Evolutionary conservation across 768 basidiomycete genomes (phyloP).

Genomic region (Saitozyma sp.): DNA sequence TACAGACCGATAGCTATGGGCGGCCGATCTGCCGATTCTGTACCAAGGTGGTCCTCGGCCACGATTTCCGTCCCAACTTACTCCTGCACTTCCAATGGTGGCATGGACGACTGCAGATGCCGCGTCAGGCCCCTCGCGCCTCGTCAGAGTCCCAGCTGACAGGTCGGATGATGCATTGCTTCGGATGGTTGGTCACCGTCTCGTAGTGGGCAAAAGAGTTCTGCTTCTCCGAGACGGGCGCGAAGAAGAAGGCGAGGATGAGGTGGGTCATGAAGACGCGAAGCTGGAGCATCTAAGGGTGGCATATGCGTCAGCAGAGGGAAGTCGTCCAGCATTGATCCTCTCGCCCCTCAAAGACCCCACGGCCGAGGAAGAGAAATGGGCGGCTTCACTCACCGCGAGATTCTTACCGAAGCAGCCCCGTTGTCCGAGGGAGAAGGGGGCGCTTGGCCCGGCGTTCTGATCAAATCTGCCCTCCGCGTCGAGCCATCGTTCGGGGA

Average conservation of each 20-base stretch:
- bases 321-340: no score
- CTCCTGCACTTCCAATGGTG: no score
- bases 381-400: constrained; percentile 45
- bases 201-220: constrained; percentile 26
- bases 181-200: constrained; percentile 36
- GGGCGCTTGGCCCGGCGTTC: constrained; percentile 38
- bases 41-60: no score
- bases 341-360: no score
- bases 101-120: no score
- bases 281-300: constrained; percentile 38
- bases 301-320: no score
- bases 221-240: constrained; percentile 22
- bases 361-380: no score
- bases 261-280: constrained; percentile 39
- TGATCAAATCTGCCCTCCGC: constrained; percentile 30
- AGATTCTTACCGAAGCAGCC: constrained; percentile 46
- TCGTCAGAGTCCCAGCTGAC: no score
- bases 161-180: constrained; percentile 32
- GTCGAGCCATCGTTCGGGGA: constrained; percentile 45
- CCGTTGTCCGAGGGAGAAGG: constrained; percentile 43
- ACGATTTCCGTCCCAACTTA: no score
- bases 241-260: constrained; percentile 46
- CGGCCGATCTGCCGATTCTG: no score
- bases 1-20: no score
- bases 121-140: no score